These are phyloP conservation scores for Penicillium paxilli DNA, from an alignment of 495 filamentous ascomycete genomes.

Conservation along the genomic window DNA sequence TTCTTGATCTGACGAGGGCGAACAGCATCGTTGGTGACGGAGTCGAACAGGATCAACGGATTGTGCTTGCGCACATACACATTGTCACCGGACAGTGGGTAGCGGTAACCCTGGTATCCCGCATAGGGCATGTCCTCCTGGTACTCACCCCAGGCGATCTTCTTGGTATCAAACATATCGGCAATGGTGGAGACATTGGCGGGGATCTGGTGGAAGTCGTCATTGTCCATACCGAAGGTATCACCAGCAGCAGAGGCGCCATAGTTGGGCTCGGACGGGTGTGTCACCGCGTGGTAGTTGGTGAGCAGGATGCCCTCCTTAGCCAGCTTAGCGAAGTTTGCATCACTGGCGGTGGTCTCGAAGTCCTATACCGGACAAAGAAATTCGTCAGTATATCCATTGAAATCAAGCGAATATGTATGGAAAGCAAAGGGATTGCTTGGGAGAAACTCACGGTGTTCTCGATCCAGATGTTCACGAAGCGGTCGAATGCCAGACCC, in stretches of 20 bases:
- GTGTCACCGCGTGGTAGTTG: slow-evolving; percentile 64
- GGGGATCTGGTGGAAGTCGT: slow-evolving; percentile 56
- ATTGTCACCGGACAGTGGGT: slow-evolving; percentile 48
- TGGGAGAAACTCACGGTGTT: slow-evolving; percentile 58
- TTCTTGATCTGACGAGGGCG: slow-evolving; percentile 67
- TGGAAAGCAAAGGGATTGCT: neutral
- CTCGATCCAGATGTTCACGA: slow-evolving; percentile 71
- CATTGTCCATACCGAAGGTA: slow-evolving; percentile 69
- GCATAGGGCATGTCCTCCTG: slow-evolving; percentile 69
- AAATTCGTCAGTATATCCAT: slow-evolving; percentile 6
- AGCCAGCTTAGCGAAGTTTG: slow-evolving; percentile 56
- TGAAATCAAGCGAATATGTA: neutral
- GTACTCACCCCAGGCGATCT: slow-evolving; percentile 69
- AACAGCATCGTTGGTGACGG: slow-evolving; percentile 52
- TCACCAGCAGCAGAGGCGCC: slow-evolving; percentile 62
- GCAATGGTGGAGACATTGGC: slow-evolving; percentile 66
- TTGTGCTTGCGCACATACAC: slow-evolving; percentile 82
- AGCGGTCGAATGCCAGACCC: slow-evolving; percentile 66
- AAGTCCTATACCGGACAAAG: slow-evolving; percentile 49
- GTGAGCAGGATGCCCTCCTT: slow-evolving; percentile 62
- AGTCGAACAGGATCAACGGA: slow-evolving; percentile 61
- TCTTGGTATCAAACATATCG: slow-evolving; percentile 67
- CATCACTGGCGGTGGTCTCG: slow-evolving; percentile 48
- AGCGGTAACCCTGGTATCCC: slow-evolving; percentile 62
- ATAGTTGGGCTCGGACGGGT: slow-evolving; percentile 75